phyloP scores from a whole-genome alignment of 2,329 filamentous ascomycete species.

The Graphilbum fragrans region DNA sequence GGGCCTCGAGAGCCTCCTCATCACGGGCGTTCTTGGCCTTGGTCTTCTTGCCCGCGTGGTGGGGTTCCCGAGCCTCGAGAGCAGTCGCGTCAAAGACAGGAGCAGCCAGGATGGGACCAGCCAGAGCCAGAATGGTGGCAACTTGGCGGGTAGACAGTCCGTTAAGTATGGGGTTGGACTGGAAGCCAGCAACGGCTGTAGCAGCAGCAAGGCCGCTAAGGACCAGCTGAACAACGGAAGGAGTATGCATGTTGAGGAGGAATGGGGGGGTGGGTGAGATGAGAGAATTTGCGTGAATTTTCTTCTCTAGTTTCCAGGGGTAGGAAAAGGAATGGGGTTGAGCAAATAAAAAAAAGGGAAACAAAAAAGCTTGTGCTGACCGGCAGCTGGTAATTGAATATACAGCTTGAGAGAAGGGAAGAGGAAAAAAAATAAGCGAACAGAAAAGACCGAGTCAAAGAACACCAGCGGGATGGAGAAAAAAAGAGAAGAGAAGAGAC shows the following conservation, averaged over 20 bases:
- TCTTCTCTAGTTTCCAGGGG: not conserved
- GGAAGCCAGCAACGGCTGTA: conserved; percentile 17
- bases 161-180: conserved; percentile 10
- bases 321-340: not conserved
- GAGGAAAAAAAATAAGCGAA: conserved; percentile 7
- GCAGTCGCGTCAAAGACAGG: conserved; percentile 5
- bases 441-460: conserved; percentile 4
- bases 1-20: not conserved
- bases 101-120: conserved; percentile 14
- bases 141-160: conserved; percentile 12
- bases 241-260: conserved; percentile 17
- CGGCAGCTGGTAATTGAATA: conserved; percentile 14
- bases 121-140: conserved; percentile 16
- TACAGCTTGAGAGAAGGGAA: conserved; percentile 3
- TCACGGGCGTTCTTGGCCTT: conserved; percentile 6
- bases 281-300: conserved; percentile 7
- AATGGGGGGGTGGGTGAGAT: not conserved
- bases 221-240: conserved; percentile 17
- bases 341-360: not conserved
- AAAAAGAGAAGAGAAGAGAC: conserved; percentile 5
- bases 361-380: conserved; percentile 11
- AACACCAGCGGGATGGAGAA: conserved; percentile 1
- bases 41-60: conserved; percentile 14
- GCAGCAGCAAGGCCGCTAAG: conserved; percentile 18
- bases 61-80: conserved; percentile 11